Evolutionary conservation across 2,329 filamentous ascomycete genomes (phyloP).

Genomic region (Pyrenochaeta sp.): DNA sequence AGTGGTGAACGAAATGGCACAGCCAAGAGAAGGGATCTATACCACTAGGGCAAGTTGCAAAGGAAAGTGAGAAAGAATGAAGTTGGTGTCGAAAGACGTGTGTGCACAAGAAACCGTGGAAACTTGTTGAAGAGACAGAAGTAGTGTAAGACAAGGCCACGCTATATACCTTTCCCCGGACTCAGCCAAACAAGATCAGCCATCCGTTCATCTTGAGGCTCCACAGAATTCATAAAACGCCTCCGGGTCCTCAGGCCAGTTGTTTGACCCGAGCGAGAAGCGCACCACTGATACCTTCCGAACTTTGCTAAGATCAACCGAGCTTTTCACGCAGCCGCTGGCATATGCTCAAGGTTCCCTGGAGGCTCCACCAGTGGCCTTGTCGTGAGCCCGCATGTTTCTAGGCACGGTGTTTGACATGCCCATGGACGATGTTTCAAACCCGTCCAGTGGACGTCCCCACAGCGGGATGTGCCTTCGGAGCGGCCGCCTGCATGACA

Average conservation of each 20-base stretch:
- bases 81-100: slow-evolving; percentile 10
- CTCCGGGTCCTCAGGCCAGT: slow-evolving; percentile 10
- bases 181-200: slow-evolving; percentile 12
- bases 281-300: slow-evolving; percentile 6
- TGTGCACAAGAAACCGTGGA: slow-evolving; percentile 15
- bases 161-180: slow-evolving; percentile 16
- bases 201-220: slow-evolving; percentile 16
- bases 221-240: slow-evolving; percentile 6
- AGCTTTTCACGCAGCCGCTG: slow-evolving; percentile 12
- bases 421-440: slow-evolving; percentile 19
- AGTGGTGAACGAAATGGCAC: slow-evolving; percentile 13
- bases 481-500: slow-evolving; percentile 2
- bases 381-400: slow-evolving; percentile 7
- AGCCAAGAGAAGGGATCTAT: slow-evolving; percentile 22
- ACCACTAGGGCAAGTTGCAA: slow-evolving; percentile 16
- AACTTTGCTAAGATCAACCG: slow-evolving; percentile 14
- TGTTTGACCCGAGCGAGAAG: slow-evolving; percentile 15
- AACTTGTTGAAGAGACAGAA: slow-evolving; percentile 14
- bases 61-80: slow-evolving; percentile 12
- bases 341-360: slow-evolving; percentile 3
- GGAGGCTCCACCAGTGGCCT: slow-evolving; percentile 8
- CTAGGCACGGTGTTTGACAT: too few species aligned
- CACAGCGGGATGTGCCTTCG: neutral
- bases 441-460: slow-evolving; percentile 5
- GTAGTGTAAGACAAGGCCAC: slow-evolving; percentile 1